phyloP scores from a whole-genome alignment of 2,329 filamentous ascomycete genomes.

The Daldinia sp. region DNA sequence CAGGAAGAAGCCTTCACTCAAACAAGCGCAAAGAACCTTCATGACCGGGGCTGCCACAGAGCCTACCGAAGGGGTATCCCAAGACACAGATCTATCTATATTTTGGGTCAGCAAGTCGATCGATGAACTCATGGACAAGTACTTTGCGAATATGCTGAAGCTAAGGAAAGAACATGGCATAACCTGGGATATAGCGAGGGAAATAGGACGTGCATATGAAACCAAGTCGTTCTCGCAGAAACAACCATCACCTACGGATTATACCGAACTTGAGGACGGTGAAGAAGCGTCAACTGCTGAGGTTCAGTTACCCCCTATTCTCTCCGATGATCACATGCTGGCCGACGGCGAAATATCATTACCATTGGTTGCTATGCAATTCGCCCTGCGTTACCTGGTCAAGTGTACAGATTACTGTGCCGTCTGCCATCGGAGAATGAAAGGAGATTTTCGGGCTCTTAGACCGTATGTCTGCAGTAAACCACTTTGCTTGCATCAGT shows the following conservation, averaged over 20 bases:
- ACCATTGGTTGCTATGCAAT: slow-evolving; percentile 73
- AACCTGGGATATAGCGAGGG: slow-evolving; percentile 74
- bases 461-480: slow-evolving; percentile 83
- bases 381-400: slow-evolving; percentile 77
- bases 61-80: background rate
- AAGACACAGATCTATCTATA: slow-evolving; percentile 54
- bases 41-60: slow-evolving; percentile 38
- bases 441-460: slow-evolving; percentile 71
- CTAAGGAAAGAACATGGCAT: slow-evolving; percentile 61
- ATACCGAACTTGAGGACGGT: too few species aligned
- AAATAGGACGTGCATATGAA: slow-evolving; percentile 26
- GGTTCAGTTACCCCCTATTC: slow-evolving; percentile 36
- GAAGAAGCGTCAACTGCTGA: slow-evolving; percentile 6
- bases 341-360: slow-evolving; percentile 54
- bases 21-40: slow-evolving; percentile 63
- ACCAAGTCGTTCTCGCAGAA: background rate
- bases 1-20: slow-evolving; percentile 73
- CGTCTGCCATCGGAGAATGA: slow-evolving; percentile 77
- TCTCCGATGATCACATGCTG: slow-evolving; percentile 46
- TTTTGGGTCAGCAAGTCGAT: slow-evolving; percentile 78
- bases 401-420: slow-evolving; percentile 88
- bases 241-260: background rate
- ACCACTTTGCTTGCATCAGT: slow-evolving; percentile 84
- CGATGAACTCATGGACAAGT: slow-evolving; percentile 70
- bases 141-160: slow-evolving; percentile 69